Conservation (phyloP, 352 stramenopile species). For the Pythium apleroticum region DNA sequence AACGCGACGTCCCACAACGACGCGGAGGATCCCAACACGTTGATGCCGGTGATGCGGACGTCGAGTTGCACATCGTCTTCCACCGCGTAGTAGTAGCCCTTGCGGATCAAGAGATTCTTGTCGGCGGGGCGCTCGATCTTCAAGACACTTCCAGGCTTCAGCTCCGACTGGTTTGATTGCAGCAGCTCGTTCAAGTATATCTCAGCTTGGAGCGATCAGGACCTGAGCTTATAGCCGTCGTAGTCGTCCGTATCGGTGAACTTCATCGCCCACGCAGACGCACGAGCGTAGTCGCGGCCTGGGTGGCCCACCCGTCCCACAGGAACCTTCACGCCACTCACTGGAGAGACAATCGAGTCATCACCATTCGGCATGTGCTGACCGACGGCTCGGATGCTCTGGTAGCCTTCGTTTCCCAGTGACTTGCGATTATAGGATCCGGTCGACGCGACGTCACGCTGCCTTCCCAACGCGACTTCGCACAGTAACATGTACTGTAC, state of each 20-base stretch:
- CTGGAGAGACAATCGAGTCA: constrained; percentile 23
- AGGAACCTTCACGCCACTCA: constrained; percentile 15
- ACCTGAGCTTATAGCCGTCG: constrained; percentile 1
- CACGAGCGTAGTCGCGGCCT: constrained; percentile 17
- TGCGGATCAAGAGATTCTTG: constrained; percentile 8
- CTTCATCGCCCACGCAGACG: constrained; percentile 14
- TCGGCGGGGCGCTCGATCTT: background rate
- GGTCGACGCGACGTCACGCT: constrained; percentile 6
- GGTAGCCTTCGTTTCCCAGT: constrained; percentile 8
- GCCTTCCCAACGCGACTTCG: constrained; percentile 53
- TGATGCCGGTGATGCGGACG: constrained; percentile 7
- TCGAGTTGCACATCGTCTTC: constrained; percentile 9
- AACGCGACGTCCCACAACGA: constrained; percentile 17
- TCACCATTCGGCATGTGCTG: constrained; percentile 15
- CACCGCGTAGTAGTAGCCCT: background rate
- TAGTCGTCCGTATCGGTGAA: background rate
- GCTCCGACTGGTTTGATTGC: background rate
- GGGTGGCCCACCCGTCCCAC: constrained; percentile 16
- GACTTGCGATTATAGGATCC: background rate
- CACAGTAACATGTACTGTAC: constrained; percentile 76
- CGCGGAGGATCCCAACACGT: background rate
- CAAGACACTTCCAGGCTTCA: background rate
- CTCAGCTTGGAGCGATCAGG: background rate
- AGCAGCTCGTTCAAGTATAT: constrained; percentile 8
- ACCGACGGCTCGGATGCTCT: constrained; percentile 26